These are phyloP conservation scores for Boletus rubescentipes DNA, from an alignment of 768 basidiomycete genomes.

Conservation along the genomic window DNA sequence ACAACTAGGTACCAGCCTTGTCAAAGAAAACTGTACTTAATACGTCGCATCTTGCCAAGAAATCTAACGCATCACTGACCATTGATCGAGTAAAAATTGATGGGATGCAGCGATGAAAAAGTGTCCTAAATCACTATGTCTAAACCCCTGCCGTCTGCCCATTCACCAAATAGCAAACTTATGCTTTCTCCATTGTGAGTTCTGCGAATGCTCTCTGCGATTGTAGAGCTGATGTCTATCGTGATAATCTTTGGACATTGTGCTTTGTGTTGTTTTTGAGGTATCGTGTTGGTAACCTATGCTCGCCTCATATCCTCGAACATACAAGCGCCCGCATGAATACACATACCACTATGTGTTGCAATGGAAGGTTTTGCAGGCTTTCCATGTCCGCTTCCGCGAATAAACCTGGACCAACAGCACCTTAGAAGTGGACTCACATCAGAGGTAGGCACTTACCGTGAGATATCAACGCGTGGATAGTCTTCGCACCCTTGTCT, in stretches of 20 bases:
- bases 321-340: not conserved
- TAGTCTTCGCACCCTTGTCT: slow-evolving; percentile 84
- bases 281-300: slow-evolving; percentile 94
- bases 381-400: slow-evolving; percentile 71
- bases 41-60: not conserved
- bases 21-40: not conserved
- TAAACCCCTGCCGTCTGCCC: slow-evolving; percentile 49
- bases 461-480: slow-evolving; percentile 90
- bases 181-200: slow-evolving; percentile 95
- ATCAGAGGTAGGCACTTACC: slow-evolving; percentile 45
- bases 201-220: slow-evolving; percentile 94
- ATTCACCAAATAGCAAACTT: slow-evolving; percentile 83
- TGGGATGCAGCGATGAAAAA: not conserved
- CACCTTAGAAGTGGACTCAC: slow-evolving; percentile 4
- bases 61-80: not conserved
- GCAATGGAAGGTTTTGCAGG: slow-evolving; percentile 72
- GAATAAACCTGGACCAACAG: slow-evolving; percentile 57
- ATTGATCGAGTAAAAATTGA: not conserved
- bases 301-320: slow-evolving; percentile 3
- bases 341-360: slow-evolving; percentile 75
- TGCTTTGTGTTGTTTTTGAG: slow-evolving; percentile 68
- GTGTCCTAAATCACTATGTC: slow-evolving; percentile 26
- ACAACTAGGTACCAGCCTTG: not conserved
- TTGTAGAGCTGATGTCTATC: slow-evolving; percentile 87
- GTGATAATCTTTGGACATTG: slow-evolving; percentile 76